Evolutionary conservation across 179 eudicot genomes (phyloP), one percentile per base, ranked within the genome.

Genomic region (Spergularia azorica): DNA sequence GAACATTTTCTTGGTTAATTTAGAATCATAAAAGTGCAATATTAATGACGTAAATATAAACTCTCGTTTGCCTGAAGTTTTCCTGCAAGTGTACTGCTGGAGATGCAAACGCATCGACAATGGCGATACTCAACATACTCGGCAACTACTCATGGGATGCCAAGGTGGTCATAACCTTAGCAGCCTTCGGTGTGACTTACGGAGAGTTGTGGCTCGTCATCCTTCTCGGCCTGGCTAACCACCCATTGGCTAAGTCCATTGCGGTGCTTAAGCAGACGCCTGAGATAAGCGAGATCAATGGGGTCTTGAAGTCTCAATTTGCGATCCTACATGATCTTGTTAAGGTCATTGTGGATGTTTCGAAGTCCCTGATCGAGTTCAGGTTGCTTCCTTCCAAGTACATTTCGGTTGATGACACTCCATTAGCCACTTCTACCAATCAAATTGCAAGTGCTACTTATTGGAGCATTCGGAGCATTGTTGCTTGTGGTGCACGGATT

Each of bases 111-210:
- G 80, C 83, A 55, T 80, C 92, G 71, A 76, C 97, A 41, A 86
- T 94, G 87, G 83, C 88, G 15, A 74, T 91, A 62, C 81, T 93
- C 43, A 73, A 71, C 87, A 74, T 83, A 83, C 90, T 94, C 8
- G 85, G 95, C 1, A 79, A 77, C 91, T 90, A 92, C 77, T 77
- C 90, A 20, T 94, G 98, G 98, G 97, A 92, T 17, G 97, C 94
- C 0, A 94, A 94, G 64, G 87, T 89, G 41, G 95, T 88, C 67
- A 80, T 92, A 46, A 68, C 92, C 46, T 70, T 92, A 6, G 94
- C 91, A 41, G 90, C 98, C 9, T 86, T 90, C 66, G 84, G 94
- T 0, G 88, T 88, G 64, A 78, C 82, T 67, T 92, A 89, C n/a
- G 98, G 91, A 15, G 93, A 94, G 69, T 90, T 94, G 81, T 92